phyloP scores from a whole-genome alignment of 306 rosid species.

The Prunus dulcis region DNA sequence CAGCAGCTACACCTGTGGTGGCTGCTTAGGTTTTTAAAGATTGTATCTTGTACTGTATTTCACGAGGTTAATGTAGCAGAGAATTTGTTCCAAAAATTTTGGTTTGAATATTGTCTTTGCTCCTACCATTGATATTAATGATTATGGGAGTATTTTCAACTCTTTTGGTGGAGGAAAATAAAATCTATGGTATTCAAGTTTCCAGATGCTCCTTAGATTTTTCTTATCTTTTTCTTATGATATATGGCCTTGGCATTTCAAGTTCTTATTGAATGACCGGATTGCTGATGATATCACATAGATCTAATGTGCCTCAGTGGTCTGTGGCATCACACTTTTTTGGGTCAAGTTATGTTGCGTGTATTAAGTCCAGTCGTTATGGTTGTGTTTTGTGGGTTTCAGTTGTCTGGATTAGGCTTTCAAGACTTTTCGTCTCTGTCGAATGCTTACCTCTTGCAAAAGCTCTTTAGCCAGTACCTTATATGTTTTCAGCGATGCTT shows the following conservation, averaged over 20 bases:
- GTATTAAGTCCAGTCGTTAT: neutral
- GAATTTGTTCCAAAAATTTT: conserved; percentile 31
- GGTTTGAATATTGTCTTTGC: conserved; percentile 28
- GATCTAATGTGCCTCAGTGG: neutral
- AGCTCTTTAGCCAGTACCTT: neutral
- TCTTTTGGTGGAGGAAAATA: conserved; percentile 23
- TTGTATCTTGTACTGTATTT: conserved; percentile 24
- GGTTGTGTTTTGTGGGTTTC: neutral
- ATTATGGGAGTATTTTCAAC: conserved; percentile 26
- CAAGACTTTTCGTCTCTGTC: neutral
- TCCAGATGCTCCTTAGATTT: neutral
- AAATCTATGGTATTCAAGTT: conserved; percentile 18
- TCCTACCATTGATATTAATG: conserved; percentile 27
- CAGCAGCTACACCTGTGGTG: conserved; percentile 34
- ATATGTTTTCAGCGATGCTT: neutral
- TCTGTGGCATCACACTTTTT: neutral
- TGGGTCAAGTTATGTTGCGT: neutral
- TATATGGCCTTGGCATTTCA: neutral
- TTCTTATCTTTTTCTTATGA: conserved; percentile 11
- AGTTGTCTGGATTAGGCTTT: neutral
- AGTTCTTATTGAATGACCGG: neutral
- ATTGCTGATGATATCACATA: conserved; percentile 3
- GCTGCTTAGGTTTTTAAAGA: conserved; percentile 42
- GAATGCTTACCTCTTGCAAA: neutral
- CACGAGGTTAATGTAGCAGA: conserved; percentile 31